Percentiles rank a stretch among this genome's conserved stretches.
Evolutionary conservation across 164 flowering plant species (phyloP).

Genomic region (Aristolochia californica): DNA sequence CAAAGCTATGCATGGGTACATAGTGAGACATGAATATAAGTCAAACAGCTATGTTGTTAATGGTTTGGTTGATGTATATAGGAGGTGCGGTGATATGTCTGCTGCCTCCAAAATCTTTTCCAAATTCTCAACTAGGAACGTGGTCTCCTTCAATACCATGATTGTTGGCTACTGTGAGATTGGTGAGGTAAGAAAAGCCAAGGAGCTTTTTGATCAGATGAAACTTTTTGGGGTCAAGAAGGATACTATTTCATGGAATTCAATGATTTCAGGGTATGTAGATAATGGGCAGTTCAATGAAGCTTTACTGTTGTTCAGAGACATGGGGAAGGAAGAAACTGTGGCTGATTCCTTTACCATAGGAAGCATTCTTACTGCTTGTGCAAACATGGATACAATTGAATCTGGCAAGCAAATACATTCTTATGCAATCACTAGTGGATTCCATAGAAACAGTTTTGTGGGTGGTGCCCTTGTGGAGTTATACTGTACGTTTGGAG

Average conservation of each 20-base stretch:
- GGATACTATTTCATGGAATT: slow-evolving; percentile 60
- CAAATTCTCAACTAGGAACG: slow-evolving; percentile 33
- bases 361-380: slow-evolving; percentile 52
- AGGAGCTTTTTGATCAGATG: slow-evolving; percentile 47
- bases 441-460: slow-evolving; percentile 35
- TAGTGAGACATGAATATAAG: slow-evolving; percentile 39
- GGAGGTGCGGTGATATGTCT: slow-evolving; percentile 52
- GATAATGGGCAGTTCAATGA: slow-evolving; percentile 36
- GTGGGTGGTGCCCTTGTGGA: slow-evolving; percentile 67
- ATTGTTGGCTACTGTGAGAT: slow-evolving; percentile 61
- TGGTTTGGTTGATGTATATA: slow-evolving; percentile 58
- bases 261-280: slow-evolving; percentile 59
- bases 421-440: slow-evolving; percentile 37
- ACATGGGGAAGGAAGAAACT: slow-evolving; percentile 29
- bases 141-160: slow-evolving; percentile 59
- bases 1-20: slow-evolving; percentile 54
- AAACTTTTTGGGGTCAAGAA: slow-evolving; percentile 28
- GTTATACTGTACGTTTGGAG: slow-evolving; percentile 40
- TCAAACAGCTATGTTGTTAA: slow-evolving; percentile 45
- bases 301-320: slow-evolving; percentile 37
- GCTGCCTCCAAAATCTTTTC: slow-evolving; percentile 43
- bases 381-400: slow-evolving; percentile 33
- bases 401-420: slow-evolving; percentile 57
- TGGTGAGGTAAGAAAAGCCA: slow-evolving; percentile 40
- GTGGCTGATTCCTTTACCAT: slow-evolving; percentile 49